Evolutionary conservation across 176 grass and related monocot species (phyloP).

Genomic region (Carex scoparia): DNA sequence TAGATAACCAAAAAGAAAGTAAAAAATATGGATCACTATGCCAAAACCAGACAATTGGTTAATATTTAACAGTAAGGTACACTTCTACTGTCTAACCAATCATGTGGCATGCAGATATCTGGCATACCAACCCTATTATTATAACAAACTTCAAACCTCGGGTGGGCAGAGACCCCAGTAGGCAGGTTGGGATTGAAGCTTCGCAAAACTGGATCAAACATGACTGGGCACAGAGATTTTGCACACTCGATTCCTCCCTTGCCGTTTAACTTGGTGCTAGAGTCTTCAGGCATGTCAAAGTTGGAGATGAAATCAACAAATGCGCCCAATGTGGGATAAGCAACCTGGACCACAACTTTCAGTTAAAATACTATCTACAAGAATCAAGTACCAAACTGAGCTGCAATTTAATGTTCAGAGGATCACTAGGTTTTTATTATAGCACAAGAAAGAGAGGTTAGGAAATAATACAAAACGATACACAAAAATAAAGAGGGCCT

Average conservation of each 20-base stretch:
- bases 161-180: slow-evolving; percentile 53
- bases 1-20: background rate
- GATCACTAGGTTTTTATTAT: background rate
- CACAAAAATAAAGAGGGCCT: background rate
- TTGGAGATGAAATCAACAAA: slow-evolving; percentile 84
- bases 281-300: slow-evolving; percentile 60
- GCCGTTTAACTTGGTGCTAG: slow-evolving; percentile 46
- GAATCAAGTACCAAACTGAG: background rate
- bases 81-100: background rate
- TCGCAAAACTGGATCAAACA: slow-evolving; percentile 80
- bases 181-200: slow-evolving; percentile 77
- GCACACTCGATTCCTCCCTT: slow-evolving; percentile 41
- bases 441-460: background rate
- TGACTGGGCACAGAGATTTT: slow-evolving; percentile 59
- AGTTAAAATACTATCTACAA: background rate
- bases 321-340: slow-evolving; percentile 68
- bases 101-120: background rate
- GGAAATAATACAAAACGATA: background rate
- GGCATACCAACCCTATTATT: background rate
- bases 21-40: background rate
- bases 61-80: background rate
- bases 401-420: background rate
- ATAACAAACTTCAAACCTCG: slow-evolving; percentile 49
- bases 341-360: slow-evolving; percentile 40
- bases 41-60: background rate